A percentile compares a stretch with the other conserved stretches of the same genome.
Evolutionary conservation across 495 filamentous ascomycete species (phyloP).

Genomic region (Tuber umbilicatum): DNA sequence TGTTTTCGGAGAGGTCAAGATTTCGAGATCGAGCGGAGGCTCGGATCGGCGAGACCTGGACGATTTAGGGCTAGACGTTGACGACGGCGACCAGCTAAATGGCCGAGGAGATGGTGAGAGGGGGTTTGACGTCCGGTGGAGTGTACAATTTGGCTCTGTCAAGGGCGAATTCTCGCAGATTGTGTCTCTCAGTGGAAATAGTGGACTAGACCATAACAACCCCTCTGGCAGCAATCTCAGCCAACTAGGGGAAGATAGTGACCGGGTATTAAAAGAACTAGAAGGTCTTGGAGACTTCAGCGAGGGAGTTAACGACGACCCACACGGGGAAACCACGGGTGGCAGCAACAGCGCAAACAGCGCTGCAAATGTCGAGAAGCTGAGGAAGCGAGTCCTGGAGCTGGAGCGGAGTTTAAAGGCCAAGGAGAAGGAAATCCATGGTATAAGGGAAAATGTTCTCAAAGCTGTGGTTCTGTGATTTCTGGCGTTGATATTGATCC

Average conservation of each 20-base stretch:
- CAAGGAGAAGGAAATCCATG: constrained; percentile 33
- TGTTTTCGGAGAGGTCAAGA: constrained; percentile 18
- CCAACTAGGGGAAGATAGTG: constrained; percentile 28
- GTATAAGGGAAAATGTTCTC: constrained; percentile 35
- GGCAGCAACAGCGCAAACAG: constrained; percentile 5
- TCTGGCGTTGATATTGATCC: not conserved
- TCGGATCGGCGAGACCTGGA: constrained; percentile 22
- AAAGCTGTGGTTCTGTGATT: constrained; percentile 30
- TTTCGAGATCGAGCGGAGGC: constrained; percentile 16
- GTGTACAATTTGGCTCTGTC: constrained; percentile 29
- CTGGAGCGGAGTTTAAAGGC: constrained; percentile 33
- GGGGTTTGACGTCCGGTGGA: constrained; percentile 36
- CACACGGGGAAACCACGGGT: constrained; percentile 7
- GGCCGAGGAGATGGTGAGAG: constrained; percentile 13
- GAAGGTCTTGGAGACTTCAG: constrained; percentile 26
- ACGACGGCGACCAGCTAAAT: constrained; percentile 10
- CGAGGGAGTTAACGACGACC: constrained; percentile 8
- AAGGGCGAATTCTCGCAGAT: constrained; percentile 40
- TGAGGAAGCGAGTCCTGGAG: constrained; percentile 31
- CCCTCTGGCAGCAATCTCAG: constrained; percentile 14
- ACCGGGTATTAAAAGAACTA: constrained; percentile 25
- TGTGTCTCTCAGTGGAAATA: constrained; percentile 20
- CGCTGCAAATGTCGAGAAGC: constrained; percentile 24
- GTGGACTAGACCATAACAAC: constrained; percentile 19
- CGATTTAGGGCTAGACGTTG: constrained; percentile 29